Evolutionary conservation across 1,139 yeast genomes (phyloP).

Genomic region (Scheffersomyces segobiensis): DNA sequence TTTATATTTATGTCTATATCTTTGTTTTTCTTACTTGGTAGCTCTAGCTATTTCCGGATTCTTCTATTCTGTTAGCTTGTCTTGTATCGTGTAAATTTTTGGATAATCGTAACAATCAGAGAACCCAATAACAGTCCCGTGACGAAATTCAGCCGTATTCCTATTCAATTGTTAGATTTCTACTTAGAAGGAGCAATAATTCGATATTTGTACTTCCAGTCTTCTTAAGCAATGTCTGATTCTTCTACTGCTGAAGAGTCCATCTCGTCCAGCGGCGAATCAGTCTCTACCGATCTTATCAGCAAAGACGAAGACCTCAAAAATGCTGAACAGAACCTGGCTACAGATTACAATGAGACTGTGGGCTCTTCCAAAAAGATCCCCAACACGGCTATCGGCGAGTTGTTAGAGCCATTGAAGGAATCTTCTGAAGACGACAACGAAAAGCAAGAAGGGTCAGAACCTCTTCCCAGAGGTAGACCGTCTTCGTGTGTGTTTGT

Average conservation of each 20-base stretch:
- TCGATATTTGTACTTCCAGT: not conserved
- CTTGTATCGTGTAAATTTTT: not conserved
- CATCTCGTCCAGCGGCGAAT: not conserved
- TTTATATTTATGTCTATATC: not conserved
- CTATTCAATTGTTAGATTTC: not conserved
- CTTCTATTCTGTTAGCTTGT: not conserved
- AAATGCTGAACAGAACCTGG: not conserved
- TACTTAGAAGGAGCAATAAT: not conserved
- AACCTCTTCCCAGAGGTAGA: constrained; percentile 24
- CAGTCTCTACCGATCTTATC: not conserved
- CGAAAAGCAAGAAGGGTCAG: not conserved
- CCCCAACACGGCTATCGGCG: not conserved
- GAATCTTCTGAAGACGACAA: not conserved
- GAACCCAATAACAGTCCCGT: not conserved
- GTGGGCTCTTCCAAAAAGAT: not conserved
- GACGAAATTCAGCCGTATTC: not conserved
- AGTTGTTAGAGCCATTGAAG: not conserved
- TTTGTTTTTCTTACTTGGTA: not conserved
- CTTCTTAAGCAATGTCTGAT: not conserved
- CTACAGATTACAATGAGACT: not conserved
- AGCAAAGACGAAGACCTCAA: not conserved
- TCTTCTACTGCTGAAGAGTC: not conserved
- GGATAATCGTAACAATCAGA: not conserved
- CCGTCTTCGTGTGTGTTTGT: constrained; percentile 91
- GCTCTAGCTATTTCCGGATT: not conserved